phyloP scores from a whole-genome alignment of 1,139 yeast species.

The Scheffersomyces cryptocercus region DNA sequence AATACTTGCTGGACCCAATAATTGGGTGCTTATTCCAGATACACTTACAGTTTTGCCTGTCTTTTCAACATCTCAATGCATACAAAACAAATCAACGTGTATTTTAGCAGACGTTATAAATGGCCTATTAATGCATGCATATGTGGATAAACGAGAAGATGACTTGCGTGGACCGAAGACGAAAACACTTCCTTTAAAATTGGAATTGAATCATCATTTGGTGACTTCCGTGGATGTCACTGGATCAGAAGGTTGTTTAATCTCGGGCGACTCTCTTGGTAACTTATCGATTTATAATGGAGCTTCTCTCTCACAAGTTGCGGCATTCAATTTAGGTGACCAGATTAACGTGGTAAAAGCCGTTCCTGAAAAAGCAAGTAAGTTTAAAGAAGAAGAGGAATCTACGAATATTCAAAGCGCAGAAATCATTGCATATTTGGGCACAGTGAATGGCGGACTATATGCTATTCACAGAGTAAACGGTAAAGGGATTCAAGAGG shows the following conservation, averaged over 20 bases:
- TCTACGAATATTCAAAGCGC: slow-evolving; percentile 5
- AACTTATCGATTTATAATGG: slow-evolving; percentile 19
- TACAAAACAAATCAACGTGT: slow-evolving; percentile 5
- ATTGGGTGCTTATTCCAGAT: not conserved
- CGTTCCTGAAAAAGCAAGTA: not conserved
- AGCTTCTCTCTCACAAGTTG: slow-evolving; percentile 7
- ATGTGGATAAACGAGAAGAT: not conserved
- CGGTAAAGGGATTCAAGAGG: slow-evolving; percentile 7
- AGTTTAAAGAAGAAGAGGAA: not conserved
- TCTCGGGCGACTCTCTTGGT: slow-evolving; percentile 36
- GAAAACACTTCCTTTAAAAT: slow-evolving; percentile 3
- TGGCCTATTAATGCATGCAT: slow-evolving; percentile 14
- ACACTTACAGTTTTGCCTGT: slow-evolving; percentile 6
- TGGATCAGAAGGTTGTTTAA: slow-evolving; percentile 3
- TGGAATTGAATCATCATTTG: slow-evolving; percentile 13
- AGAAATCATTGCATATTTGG: slow-evolving; percentile 23
- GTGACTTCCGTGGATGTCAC: slow-evolving; percentile 14
- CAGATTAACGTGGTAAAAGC: slow-evolving; percentile 28
- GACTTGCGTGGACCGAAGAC: not conserved
- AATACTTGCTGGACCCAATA: not conserved
- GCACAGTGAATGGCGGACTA: slow-evolving; percentile 40
- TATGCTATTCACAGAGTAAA: slow-evolving; percentile 13
- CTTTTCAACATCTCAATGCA: slow-evolving; percentile 11
- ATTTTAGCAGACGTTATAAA: slow-evolving; percentile 23
- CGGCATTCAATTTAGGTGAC: slow-evolving; percentile 32